Evolutionary conservation across 2,329 filamentous ascomycete species (phyloP).

Genomic region (Truncatella angustata): DNA sequence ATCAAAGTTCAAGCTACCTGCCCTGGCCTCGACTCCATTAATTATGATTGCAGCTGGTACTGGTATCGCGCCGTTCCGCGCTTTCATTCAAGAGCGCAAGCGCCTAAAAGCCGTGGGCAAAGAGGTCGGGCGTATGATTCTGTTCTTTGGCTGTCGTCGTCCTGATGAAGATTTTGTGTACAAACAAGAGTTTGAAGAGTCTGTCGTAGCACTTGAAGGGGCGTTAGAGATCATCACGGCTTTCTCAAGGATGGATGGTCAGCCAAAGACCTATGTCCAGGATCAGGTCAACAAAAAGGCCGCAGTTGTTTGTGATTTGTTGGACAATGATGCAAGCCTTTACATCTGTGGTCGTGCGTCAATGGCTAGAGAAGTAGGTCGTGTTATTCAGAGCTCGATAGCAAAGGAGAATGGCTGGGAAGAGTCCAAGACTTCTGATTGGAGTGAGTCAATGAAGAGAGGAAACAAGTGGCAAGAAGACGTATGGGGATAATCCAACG

Average conservation of each 20-base stretch:
- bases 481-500: neutral
- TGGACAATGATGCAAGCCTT: neutral
- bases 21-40: conserved; percentile 38
- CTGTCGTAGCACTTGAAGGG: conserved; percentile 13
- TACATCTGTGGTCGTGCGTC: neutral
- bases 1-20: conserved; percentile 43
- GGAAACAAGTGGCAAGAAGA: neutral
- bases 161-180: conserved; percentile 31
- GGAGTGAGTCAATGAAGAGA: neutral
- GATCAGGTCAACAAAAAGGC: neutral
- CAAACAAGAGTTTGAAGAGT: conserved; percentile 19
- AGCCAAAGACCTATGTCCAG: neutral
- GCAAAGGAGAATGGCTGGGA: neutral
- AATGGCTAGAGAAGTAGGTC: neutral
- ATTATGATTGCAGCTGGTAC: conserved; percentile 52
- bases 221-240: conserved; percentile 6
- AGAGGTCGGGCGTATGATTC: conserved; percentile 33
- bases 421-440: neutral
- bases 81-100: conserved; percentile 41
- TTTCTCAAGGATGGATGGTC: neutral
- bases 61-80: conserved; percentile 62
- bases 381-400: neutral
- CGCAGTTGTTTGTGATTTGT: neutral
- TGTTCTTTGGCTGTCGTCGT: conserved; percentile 40
- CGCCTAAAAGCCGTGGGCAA: conserved; percentile 31